These are phyloP conservation scores for Entophlyctis luteolus DNA, from an alignment of 192 early-diverging fungal species.

Conservation along the genomic window DNA sequence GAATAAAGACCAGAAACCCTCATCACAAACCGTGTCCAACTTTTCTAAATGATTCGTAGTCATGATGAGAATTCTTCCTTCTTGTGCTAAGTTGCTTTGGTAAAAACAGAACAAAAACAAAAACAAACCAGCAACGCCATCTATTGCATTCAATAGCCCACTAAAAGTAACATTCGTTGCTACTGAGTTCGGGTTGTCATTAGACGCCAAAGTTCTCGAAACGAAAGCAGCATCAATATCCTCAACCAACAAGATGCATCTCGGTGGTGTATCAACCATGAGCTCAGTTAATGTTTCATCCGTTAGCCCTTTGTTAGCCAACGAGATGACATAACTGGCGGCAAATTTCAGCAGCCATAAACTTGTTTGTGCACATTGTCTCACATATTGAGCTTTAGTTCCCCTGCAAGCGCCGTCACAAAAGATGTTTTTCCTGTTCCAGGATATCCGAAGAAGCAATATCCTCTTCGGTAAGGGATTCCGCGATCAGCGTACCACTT, in stretches of 20 bases:
- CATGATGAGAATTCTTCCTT: conserved; percentile 72
- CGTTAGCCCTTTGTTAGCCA: conserved; percentile 61
- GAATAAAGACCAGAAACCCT: no score
- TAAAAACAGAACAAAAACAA: background rate
- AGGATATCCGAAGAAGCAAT: conserved; percentile 66
- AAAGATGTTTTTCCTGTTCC: conserved; percentile 72
- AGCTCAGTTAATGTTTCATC: conserved; percentile 56
- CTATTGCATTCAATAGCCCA: conserved; percentile 72
- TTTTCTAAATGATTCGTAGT: conserved; percentile 70
- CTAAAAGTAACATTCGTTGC: conserved; percentile 45
- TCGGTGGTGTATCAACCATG: conserved; percentile 41
- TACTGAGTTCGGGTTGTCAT: background rate
- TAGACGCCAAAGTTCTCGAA: conserved; percentile 32
- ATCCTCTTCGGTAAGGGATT: conserved; percentile 64
- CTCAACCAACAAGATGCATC: conserved; percentile 66
- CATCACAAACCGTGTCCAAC: conserved; percentile 50
- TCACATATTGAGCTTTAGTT: conserved; percentile 68
- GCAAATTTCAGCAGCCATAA: background rate
- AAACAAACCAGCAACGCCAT: conserved; percentile 54
- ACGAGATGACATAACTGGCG: conserved; percentile 49
- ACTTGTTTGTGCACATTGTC: background rate
- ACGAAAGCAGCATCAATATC: conserved; percentile 74
- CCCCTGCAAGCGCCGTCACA: conserved; percentile 65
- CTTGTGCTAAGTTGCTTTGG: conserved; percentile 42
- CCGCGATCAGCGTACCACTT: conserved; percentile 52